Evolutionary conservation across 768 basidiomycete species (phyloP), one percentile per base, ranked within the genome.

Genomic region (Pulveroboletus sp.): DNA sequence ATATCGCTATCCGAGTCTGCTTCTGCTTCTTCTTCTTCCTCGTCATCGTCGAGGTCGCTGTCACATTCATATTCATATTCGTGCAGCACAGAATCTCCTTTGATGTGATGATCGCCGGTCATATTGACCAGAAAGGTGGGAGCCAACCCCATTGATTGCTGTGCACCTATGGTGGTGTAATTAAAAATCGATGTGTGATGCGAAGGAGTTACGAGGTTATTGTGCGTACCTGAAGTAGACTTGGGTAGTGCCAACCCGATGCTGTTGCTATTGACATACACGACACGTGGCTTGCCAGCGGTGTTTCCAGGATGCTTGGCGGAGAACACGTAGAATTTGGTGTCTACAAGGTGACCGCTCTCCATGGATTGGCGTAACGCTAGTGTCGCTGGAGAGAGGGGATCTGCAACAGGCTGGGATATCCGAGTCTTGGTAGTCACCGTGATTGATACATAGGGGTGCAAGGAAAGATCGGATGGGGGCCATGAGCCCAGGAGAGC

Each of bases 251-350:
- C 25, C 35, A 63, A 4, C 14, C 51, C 43, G 6, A 57, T 43
- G 44, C 63, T 57, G n/a, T 32, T 24, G 4, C 17, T 53, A 17
- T 60, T 65, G 34, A 50, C 63, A 20, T 67, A 65, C 40, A 65
- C 53, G 39, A 49, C 29, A 24, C 60, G 65, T 2, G 63, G 65
- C 13, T 31, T 59, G 20, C 57, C 50, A 44, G 53, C 60, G 27
- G 39, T 50, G 12, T 36, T 8, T 11, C 53, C 41, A 2, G 45
- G 19, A 20, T 49, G 40, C 40, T 49, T 59, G 13, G 51, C 40
- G 14, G 66, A 65, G 44, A 61, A 63, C 23, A 24, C 66, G 13
- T 68, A 55, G 33, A 68, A 65, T 29, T 61, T 66, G 6, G 64
- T 66, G 37, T 65, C 58, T 2, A 63, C 44, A 34, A 65, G 63